phyloP scores from a whole-genome alignment of 495 filamentous ascomycete species.

The Podospora conica region DNA sequence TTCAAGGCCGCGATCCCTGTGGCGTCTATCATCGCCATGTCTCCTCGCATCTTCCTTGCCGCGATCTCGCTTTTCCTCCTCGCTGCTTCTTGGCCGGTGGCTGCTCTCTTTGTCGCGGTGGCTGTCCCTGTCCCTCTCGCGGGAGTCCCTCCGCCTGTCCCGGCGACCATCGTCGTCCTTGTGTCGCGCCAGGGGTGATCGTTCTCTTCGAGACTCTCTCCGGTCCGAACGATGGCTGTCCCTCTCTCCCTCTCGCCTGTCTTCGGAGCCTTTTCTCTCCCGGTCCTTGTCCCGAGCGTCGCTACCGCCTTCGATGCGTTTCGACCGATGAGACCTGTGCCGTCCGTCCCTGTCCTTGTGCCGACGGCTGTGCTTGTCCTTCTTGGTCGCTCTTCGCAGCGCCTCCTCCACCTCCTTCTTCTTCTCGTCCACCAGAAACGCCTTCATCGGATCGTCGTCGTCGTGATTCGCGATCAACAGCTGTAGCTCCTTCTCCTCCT shows the following conservation, averaged over 20 bases:
- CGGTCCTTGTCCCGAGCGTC: conserved; percentile 7
- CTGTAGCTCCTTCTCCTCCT: conserved; percentile 68
- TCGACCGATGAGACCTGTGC: conserved; percentile 24
- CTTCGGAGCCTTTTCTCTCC: conserved; percentile 1
- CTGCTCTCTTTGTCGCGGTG: conserved; percentile 15
- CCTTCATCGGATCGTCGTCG: conserved; percentile 97
- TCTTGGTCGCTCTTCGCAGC: conserved; percentile 46
- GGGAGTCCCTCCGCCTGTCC: conserved; percentile 25
- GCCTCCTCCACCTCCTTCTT: conserved; percentile 76
- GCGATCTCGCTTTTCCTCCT: conserved; percentile 17
- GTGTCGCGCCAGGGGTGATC: conserved; percentile 13
- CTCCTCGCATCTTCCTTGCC: conserved; percentile 19
- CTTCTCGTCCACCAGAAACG: conserved; percentile 80
- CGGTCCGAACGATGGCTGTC: conserved; percentile 12
- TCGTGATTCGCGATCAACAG: conserved; percentile 74
- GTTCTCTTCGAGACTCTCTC: conserved; percentile 17
- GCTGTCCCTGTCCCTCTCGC: conserved; percentile 22
- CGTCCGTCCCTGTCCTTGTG: conserved; percentile 22
- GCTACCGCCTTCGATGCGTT: conserved; percentile 10
- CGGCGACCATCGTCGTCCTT: conserved; percentile 25
- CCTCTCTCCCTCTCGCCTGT: conserved; percentile 6
- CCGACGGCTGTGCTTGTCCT: conserved; percentile 44
- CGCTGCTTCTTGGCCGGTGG: conserved; percentile 10
- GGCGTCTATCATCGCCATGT: conserved; percentile 9
- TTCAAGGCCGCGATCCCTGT: conserved; percentile 8